Conservation (phyloP, 805 yeast genomes). For the Kazachstania kunashirensis region DNA sequence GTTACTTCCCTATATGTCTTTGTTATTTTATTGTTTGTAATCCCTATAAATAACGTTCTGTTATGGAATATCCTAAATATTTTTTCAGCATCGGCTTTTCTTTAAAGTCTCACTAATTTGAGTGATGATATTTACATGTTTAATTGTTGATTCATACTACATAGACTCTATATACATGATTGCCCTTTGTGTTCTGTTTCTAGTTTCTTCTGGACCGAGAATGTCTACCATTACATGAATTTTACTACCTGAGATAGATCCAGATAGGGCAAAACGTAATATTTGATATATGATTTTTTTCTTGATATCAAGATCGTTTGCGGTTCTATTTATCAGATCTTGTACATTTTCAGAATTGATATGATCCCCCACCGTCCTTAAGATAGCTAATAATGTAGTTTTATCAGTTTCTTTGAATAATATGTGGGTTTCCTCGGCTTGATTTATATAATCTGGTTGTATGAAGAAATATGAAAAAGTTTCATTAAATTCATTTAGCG, state of each 20-base stretch:
- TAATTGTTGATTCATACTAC: too few species aligned
- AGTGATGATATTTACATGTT: too few species aligned
- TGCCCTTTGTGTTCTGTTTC: slow-evolving; percentile 22
- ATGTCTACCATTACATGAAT: slow-evolving; percentile 48
- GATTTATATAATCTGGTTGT: slow-evolving; percentile 18
- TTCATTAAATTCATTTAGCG: slow-evolving; percentile 42
- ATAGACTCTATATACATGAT: slow-evolving; percentile 1
- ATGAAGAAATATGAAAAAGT: slow-evolving; percentile 42
- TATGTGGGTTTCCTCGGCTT: slow-evolving; percentile 10
- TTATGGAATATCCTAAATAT: too few species aligned
- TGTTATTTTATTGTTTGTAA: too few species aligned
- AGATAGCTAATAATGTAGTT: slow-evolving; percentile 7
- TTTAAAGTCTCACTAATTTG: too few species aligned
- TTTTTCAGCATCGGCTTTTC: too few species aligned
- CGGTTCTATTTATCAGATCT: slow-evolving; percentile 3
- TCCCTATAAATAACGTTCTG: too few species aligned
- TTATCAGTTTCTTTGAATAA: slow-evolving; percentile 22
- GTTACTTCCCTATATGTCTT: too few species aligned
- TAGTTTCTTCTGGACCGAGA: slow-evolving; percentile 38
- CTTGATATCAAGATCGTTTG: slow-evolving; percentile 5
- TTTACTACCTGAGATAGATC: slow-evolving; percentile 59
- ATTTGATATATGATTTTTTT: slow-evolving; percentile 42
- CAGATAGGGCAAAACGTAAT: slow-evolving; percentile 60
- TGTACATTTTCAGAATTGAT: slow-evolving; percentile 3
- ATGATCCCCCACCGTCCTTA: slow-evolving; percentile 10